These are phyloP conservation scores for Ligustrum vulgare DNA, from an alignment of 257 asterid genomes.

Conservation along the genomic window DNA sequence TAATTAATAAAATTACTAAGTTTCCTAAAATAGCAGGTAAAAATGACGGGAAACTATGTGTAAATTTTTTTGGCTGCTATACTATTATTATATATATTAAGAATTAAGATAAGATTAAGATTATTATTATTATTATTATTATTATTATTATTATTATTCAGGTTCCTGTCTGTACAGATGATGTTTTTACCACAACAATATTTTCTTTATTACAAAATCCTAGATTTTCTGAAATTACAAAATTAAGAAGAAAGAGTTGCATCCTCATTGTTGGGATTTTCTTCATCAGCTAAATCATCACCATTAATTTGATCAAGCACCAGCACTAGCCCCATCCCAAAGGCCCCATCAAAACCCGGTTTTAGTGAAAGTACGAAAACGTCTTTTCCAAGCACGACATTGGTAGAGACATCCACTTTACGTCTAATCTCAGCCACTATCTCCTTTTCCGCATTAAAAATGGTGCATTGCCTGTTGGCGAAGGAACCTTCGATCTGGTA, in stretches of 20 bases:
- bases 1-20: no score
- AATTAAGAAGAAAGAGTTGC: no score
- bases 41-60: no score
- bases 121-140: no score
- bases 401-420: constrained; percentile 53
- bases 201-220: no score
- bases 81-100: no score
- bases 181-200: not conserved
- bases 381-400: constrained; percentile 69
- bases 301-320: constrained; percentile 68
- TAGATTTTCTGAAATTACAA: no score
- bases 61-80: no score
- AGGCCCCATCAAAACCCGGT: constrained; percentile 65
- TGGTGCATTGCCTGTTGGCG: constrained; percentile 51
- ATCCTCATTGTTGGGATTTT: constrained; percentile 18
- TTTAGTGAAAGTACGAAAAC: constrained; percentile 46
- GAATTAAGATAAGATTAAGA: no score
- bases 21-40: no score
- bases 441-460: constrained; percentile 35
- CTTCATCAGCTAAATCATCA: constrained; percentile 21
- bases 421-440: constrained; percentile 72
- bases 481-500: constrained; percentile 68
- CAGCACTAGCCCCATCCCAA: constrained; percentile 72
- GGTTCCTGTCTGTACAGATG: no score
- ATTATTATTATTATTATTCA: no score